phyloP scores from a whole-genome alignment of 2,329 filamentous ascomycete species.

The Chalaropsis thielavioides region DNA sequence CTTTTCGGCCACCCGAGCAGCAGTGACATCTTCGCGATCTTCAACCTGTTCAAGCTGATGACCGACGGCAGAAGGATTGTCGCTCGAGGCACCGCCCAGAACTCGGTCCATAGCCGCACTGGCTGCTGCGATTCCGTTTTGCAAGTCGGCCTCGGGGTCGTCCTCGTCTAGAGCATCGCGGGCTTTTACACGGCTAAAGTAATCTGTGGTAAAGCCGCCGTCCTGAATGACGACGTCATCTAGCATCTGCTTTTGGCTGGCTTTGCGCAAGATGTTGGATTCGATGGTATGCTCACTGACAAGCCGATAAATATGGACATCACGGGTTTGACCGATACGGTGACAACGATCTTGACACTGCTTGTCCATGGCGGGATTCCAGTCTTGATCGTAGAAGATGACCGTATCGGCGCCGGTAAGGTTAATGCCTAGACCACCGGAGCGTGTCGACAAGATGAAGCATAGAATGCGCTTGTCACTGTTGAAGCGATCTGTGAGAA shows the following conservation, averaged over 20 bases:
- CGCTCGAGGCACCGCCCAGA: conserved; percentile 39
- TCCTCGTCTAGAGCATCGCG: conserved; percentile 9
- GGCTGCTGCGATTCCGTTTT: conserved; percentile 52
- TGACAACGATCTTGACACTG: conserved; percentile 97
- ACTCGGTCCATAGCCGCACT: conserved; percentile 73
- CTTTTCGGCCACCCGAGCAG: conserved; percentile 74
- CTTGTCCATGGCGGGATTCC: conserved; percentile 99
- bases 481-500: conserved; percentile 93
- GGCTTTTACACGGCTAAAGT: conserved; percentile 62
- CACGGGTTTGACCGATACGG: conserved; percentile 90
- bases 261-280: conserved; percentile 91
- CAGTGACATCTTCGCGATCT: conserved; percentile 79
- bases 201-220: conserved; percentile 93
- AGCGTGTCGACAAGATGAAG: conserved; percentile 90
- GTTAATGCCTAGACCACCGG: conserved; percentile 90
- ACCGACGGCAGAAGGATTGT: conserved; percentile 51
- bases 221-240: conserved; percentile 98
- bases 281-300: conserved; percentile 92
- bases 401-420: conserved; percentile 92
- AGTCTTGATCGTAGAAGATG: conserved; percentile 97
- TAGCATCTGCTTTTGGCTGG: conserved; percentile 92
- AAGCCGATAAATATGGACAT: conserved; percentile 94
- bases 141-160: conserved; percentile 26
- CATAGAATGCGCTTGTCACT: conserved; percentile 81
- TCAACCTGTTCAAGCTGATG: conserved; percentile 77